A percentile compares a stretch with the other conserved stretches of the same genome.
Evolutionary conservation across 202 grass and related monocot genomes (phyloP).

Genomic region (Carex arenaria): DNA sequence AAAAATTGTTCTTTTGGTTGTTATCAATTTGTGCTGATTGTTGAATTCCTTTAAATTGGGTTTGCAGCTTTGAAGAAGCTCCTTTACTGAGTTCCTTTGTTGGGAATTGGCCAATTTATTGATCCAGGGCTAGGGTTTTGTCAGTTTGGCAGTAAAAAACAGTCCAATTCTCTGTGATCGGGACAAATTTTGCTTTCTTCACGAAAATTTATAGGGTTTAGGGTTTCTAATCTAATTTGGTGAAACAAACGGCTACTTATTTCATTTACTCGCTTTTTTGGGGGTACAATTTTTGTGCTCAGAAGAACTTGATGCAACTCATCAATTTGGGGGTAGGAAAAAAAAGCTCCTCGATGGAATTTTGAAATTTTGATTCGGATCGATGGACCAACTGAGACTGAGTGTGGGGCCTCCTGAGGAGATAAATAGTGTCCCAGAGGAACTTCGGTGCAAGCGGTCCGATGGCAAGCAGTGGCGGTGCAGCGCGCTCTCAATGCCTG

Average conservation of each 20-base stretch:
- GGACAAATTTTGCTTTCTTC: not conserved
- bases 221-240: not conserved
- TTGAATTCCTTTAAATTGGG: not conserved
- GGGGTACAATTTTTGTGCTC: not conserved
- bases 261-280: not conserved
- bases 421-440: slow-evolving; percentile 63
- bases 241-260: not conserved
- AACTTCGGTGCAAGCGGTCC: slow-evolving; percentile 89
- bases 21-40: slow-evolving; percentile 2
- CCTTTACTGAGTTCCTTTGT: not conserved
- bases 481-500: slow-evolving; percentile 82
- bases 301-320: not conserved
- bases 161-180: not conserved
- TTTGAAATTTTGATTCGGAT: not conserved
- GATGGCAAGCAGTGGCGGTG: slow-evolving; percentile 99
- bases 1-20: slow-evolving; percentile 4
- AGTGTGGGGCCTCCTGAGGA: slow-evolving; percentile 10
- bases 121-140: slow-evolving; percentile 22
- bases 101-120: not conserved
- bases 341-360: not conserved
- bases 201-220: not conserved
- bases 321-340: not conserved
- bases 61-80: not conserved
- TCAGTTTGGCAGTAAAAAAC: not conserved
- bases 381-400: slow-evolving; percentile 26